Conservation (phyloP, 1,284 basidiomycete species). For the Ceratobasidium sp. region DNA sequence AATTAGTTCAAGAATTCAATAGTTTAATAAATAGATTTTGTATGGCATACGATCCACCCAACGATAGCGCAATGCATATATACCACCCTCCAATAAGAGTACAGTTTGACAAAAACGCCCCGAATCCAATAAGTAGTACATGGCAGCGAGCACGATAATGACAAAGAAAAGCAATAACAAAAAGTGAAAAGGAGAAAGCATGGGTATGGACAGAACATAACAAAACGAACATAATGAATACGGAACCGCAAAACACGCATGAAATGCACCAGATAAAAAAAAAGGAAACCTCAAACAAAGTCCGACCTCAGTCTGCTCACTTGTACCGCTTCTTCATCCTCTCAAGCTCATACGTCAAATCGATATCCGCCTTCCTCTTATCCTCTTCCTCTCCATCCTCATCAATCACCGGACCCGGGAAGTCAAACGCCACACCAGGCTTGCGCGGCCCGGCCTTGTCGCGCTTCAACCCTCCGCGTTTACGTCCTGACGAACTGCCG, state of each 20-base stretch:
- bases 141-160: conserved; percentile 21
- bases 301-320: conserved; percentile 13
- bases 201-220: conserved; percentile 38
- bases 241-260: conserved; percentile 8
- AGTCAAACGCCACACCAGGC: conserved; percentile 42
- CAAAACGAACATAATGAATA: conserved; percentile 32
- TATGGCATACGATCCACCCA: conserved; percentile 6
- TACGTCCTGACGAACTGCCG: not conserved
- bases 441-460: conserved; percentile 28
- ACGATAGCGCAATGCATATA: not conserved
- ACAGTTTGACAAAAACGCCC: conserved; percentile 21
- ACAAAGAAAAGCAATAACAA: conserved; percentile 31
- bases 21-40: conserved; percentile 39
- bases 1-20: not conserved
- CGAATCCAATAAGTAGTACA: conserved; percentile 44
- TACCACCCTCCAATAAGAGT: conserved; percentile 12
- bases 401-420: conserved; percentile 30
- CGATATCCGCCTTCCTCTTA: conserved; percentile 30
- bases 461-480: conserved; percentile 29
- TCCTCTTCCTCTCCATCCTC: conserved; percentile 39
- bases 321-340: conserved; percentile 44
- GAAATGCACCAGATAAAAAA: conserved; percentile 28
- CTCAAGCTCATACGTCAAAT: conserved; percentile 41
- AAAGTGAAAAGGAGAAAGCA: conserved; percentile 29
- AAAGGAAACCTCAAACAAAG: conserved; percentile 5